These are phyloP conservation scores for Actinomucor elegans DNA, from an alignment of 371 early-diverging fungal species.

Conservation along the genomic window DNA sequence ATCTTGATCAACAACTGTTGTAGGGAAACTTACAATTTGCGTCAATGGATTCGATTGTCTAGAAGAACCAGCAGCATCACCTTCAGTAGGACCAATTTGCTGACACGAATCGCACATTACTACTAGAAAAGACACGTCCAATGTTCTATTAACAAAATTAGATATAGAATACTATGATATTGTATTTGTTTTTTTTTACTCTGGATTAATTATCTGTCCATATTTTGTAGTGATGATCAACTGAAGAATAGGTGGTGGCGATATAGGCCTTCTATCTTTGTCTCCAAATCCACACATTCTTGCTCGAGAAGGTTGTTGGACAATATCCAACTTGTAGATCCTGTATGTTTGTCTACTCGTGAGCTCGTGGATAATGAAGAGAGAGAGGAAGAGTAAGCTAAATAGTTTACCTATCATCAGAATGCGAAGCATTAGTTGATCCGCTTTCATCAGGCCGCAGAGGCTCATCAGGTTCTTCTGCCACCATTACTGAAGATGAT, in stretches of 20 bases:
- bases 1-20: background rate
- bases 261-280: slow-evolving; percentile 63
- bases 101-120: slow-evolving; percentile 64
- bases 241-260: slow-evolving; percentile 59
- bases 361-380: too few species aligned
- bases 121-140: slow-evolving; percentile 58
- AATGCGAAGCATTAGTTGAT: too few species aligned
- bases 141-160: slow-evolving; percentile 42
- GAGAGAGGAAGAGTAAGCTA: too few species aligned
- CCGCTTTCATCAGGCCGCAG: too few species aligned
- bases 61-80: slow-evolving; percentile 42
- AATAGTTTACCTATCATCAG: too few species aligned
- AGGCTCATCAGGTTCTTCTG: too few species aligned
- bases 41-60: background rate
- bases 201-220: slow-evolving; percentile 34
- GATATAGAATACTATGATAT: too few species aligned
- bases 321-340: slow-evolving; percentile 30
- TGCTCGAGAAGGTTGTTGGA: slow-evolving; percentile 78
- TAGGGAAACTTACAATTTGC: slow-evolving; percentile 10
- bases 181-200: too few species aligned
- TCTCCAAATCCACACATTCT: slow-evolving; percentile 88
- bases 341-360: too few species aligned
- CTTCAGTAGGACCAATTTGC: slow-evolving; percentile 40
- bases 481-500: too few species aligned
- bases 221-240: slow-evolving; percentile 29